A percentile compares a stretch with the other conserved stretches of the same genome.
Conservation (phyloP, 192 early-diverging fungal species). For the Backusella sp. region DNA sequence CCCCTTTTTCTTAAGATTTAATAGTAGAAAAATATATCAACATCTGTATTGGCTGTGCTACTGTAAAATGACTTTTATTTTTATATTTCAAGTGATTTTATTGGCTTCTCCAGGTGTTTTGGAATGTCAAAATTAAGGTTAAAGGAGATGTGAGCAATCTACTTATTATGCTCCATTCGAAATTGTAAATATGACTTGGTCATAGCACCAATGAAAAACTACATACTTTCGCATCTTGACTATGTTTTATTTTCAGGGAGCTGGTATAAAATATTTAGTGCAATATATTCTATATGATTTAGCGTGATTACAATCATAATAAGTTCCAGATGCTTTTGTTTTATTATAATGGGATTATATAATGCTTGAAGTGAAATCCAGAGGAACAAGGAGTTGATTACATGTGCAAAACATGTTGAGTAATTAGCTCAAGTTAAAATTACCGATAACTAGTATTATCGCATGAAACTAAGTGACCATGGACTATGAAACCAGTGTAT, state of each 20-base stretch:
- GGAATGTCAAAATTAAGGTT: constrained; percentile 4
- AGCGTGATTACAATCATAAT: too few relatives aligned
- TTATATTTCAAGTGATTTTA: neutral
- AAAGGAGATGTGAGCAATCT: neutral
- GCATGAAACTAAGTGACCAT: neutral
- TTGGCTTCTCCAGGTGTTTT: neutral
- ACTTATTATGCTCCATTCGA: neutral
- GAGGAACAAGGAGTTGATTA: neutral
- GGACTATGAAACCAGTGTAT: neutral
- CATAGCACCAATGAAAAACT: neutral
- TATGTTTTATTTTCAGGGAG: neutral
- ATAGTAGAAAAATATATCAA: neutral
- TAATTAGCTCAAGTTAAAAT: neutral
- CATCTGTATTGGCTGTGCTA: neutral
- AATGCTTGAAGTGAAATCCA: neutral
- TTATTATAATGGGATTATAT: neutral
- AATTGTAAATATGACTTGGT: constrained; percentile 3
- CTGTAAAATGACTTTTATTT: neutral
- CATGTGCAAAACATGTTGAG: neutral
- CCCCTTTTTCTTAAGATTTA: neutral
- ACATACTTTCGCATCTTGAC: neutral
- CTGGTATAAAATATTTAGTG: too few relatives aligned
- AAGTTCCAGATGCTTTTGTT: too few relatives aligned
- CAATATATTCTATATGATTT: too few relatives aligned
- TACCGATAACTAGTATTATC: neutral